These are phyloP conservation scores for Neoboletus magnificus DNA, from an alignment of 768 basidiomycete genomes.

Conservation along the genomic window DNA sequence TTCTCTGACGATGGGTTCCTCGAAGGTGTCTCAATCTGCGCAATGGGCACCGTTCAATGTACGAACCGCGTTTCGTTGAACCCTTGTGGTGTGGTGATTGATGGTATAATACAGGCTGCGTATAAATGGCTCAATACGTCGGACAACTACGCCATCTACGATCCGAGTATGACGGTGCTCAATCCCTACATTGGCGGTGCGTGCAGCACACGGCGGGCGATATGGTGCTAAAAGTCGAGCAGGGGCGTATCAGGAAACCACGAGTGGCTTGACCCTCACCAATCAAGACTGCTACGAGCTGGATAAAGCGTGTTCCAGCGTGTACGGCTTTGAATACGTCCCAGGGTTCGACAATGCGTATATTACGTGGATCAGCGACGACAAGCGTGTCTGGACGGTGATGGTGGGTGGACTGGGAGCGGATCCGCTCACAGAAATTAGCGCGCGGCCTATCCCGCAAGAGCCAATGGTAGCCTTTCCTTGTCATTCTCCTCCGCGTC, in stretches of 20 bases:
- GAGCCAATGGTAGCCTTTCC: slow-evolving; percentile 57
- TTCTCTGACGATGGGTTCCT: slow-evolving; percentile 6
- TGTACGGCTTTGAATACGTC: slow-evolving; percentile 55
- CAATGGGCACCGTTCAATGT: slow-evolving; percentile 43
- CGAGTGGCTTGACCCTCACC: slow-evolving; percentile 34
- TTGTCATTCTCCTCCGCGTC: background rate
- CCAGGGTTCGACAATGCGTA: slow-evolving; percentile 52
- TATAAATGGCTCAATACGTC: slow-evolving; percentile 42
- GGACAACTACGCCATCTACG: slow-evolving; percentile 34
- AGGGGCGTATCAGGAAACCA: slow-evolving; percentile 41
- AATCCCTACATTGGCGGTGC: slow-evolving; percentile 46
- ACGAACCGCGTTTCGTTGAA: background rate
- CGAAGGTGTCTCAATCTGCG: slow-evolving; percentile 51
- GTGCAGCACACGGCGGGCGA: background rate
- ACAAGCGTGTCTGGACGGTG: slow-evolving; percentile 55
- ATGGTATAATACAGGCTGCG: slow-evolving; percentile 32
- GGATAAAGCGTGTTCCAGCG: slow-evolving; percentile 39
- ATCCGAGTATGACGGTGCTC: slow-evolving; percentile 34
- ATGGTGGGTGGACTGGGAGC: slow-evolving; percentile 45
- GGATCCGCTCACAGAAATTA: slow-evolving; percentile 51
- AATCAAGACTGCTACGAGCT: slow-evolving; percentile 46
- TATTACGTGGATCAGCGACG: slow-evolving; percentile 67
- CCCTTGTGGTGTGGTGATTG: background rate
- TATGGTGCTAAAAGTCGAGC: slow-evolving; percentile 1
- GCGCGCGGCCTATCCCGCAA: slow-evolving; percentile 55